Percentiles rank a stretch among this genome's conserved stretches.
phyloP scores from a whole-genome alignment of 139 green algal species.

The Volvox reticuliferus region DNA sequence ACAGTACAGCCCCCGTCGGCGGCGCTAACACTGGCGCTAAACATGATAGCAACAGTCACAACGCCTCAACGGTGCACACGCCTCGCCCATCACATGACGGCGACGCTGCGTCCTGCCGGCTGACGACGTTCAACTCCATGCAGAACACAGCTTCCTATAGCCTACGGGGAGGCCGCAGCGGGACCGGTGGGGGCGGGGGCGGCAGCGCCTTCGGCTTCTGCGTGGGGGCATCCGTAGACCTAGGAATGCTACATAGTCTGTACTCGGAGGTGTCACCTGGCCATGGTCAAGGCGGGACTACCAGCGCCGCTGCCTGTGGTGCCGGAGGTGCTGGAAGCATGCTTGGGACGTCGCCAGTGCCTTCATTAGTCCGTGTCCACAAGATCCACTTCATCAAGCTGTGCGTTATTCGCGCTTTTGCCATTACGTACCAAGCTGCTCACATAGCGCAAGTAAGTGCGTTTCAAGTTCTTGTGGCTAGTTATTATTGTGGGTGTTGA shows the following conservation, averaged over 20 bases:
- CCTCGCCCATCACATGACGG: slow-evolving; percentile 1
- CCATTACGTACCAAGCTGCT: slow-evolving; percentile 2
- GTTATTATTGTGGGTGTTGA: too few relatives aligned
- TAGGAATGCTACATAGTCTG: not conserved
- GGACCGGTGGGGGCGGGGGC: not conserved
- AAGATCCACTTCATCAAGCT: slow-evolving; percentile 19
- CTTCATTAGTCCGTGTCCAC: not conserved
- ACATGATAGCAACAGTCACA: not conserved
- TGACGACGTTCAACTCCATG: not conserved
- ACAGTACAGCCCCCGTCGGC: not conserved
- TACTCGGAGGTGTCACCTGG: slow-evolving; percentile 1
- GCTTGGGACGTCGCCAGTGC: not conserved
- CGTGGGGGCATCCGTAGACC: not conserved
- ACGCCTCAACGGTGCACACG: not conserved
- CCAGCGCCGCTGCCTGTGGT: not conserved
- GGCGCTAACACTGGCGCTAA: not conserved
- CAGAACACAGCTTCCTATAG: not conserved
- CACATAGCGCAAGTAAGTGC: slow-evolving; percentile 15
- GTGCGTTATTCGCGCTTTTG: slow-evolving; percentile 32
- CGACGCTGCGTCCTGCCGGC: not conserved
- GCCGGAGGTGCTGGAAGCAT: not conserved
- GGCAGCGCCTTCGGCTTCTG: not conserved
- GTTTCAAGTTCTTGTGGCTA: too few relatives aligned
- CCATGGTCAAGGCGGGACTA: not conserved
- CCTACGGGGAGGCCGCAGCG: not conserved